A percentile compares a stretch with the other conserved stretches of the same genome.
Evolutionary conservation across 768 basidiomycete genomes (phyloP).

Genomic region (Lyophyllum decastes): DNA sequence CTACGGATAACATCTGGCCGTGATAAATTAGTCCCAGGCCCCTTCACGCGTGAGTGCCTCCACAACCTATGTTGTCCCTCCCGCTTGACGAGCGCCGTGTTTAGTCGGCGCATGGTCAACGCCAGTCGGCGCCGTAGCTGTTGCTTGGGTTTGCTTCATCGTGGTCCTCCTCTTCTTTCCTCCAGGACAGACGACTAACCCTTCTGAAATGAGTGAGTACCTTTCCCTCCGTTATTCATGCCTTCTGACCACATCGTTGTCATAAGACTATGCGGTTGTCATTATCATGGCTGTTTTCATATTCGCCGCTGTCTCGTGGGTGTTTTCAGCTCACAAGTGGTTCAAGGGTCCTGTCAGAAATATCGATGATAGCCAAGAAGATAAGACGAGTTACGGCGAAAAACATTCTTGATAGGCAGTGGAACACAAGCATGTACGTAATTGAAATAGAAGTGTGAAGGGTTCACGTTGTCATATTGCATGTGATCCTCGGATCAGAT

Average conservation of each 20-base stretch:
- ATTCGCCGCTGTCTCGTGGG: conserved; percentile 65
- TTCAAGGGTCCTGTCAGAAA: conserved; percentile 36
- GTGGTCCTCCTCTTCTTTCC: conserved; percentile 56
- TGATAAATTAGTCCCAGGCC: conserved; percentile 55
- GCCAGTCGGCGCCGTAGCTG: conserved; percentile 61
- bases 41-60: conserved; percentile 38
- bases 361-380: neutral
- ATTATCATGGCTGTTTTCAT: conserved; percentile 66
- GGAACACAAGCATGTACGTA: too few species aligned
- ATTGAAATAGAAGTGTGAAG: too few species aligned
- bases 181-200: conserved; percentile 32
- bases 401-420: too few species aligned
- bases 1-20: conserved; percentile 72
- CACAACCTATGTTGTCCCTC: neutral
- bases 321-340: conserved; percentile 69
- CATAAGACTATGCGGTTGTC: conserved; percentile 75
- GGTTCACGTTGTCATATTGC: too few species aligned
- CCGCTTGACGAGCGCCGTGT: neutral
- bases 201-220: conserved; percentile 58
- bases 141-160: conserved; percentile 68
- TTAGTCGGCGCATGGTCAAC: conserved; percentile 56
- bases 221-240: too few species aligned
- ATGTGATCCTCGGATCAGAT: too few species aligned
- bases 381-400: too few species aligned
- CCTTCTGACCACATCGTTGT: too few species aligned